phyloP scores from a whole-genome alignment of 2,329 filamentous ascomycete species.

The Sarocladium brachiariae region DNA sequence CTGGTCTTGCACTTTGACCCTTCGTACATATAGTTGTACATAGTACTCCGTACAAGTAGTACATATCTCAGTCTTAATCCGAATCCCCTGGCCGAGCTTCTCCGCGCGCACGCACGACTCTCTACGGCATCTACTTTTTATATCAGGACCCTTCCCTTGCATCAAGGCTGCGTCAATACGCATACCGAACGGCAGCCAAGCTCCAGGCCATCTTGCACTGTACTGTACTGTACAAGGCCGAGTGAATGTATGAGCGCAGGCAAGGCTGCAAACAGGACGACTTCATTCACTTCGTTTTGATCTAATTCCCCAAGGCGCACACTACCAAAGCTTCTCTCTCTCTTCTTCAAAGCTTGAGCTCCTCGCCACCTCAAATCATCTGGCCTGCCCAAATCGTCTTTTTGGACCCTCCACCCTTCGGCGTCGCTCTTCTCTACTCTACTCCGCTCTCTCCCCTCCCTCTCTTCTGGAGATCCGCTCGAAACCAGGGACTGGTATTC shows the following conservation, averaged over 20 bases:
- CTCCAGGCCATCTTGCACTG: neutral
- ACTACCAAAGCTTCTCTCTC: neutral
- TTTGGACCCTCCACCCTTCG: neutral
- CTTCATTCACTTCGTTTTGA: neutral
- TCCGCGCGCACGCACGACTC: neutral
- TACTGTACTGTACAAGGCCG: too few relatives aligned
- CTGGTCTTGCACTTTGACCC: constrained; percentile 4
- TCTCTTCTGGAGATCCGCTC: constrained; percentile 6
- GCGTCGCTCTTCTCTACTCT: neutral
- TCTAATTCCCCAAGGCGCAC: neutral
- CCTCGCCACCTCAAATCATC: neutral
- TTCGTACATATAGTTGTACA: too few relatives aligned
- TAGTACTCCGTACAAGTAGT: too few relatives aligned
- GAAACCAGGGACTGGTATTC: constrained; percentile 3
- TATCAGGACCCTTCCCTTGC: constrained; percentile 7
- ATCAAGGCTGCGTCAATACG: constrained; percentile 4
- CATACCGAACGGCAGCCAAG: constrained; percentile 6
- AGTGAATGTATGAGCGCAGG: too few relatives aligned
- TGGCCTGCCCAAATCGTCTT: neutral
- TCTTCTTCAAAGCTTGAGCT: neutral
- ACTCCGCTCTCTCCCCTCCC: neutral
- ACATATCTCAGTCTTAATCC: constrained; percentile 8
- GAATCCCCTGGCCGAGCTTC: neutral
- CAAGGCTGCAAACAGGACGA: too few relatives aligned
- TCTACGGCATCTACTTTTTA: constrained; percentile 2